Conservation (phyloP, 2,329 filamentous ascomycete genomes). For the Penicillium expansum region DNA sequence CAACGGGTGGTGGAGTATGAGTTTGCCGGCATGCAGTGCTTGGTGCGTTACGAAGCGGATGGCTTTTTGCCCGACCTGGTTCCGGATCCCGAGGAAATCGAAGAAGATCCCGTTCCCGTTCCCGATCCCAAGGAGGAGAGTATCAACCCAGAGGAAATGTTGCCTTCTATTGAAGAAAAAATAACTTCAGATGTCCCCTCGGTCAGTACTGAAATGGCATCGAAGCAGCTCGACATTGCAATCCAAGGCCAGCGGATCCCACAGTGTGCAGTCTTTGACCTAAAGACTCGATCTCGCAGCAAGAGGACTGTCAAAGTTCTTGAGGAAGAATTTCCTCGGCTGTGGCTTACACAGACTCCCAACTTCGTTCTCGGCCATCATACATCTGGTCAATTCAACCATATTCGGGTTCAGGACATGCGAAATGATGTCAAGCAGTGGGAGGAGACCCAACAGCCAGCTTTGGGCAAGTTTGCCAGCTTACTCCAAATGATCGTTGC, state of each 20-base stretch:
- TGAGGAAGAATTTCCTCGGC: conserved; percentile 42
- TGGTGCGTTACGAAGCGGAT: conserved; percentile 60
- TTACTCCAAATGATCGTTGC: conserved; percentile 18
- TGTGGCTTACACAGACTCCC: conserved; percentile 53
- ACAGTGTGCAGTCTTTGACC: conserved; percentile 50
- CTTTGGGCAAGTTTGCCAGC: conserved; percentile 15
- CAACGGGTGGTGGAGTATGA: conserved; percentile 61
- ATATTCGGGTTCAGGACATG: conserved; percentile 43
- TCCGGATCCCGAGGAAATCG: neutral
- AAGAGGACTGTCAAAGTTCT: conserved; percentile 38
- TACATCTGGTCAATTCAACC: conserved; percentile 42
- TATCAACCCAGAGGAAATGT: neutral
- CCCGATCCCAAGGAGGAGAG: neutral
- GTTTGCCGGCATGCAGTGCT: conserved; percentile 52
- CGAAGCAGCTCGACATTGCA: conserved; percentile 18
- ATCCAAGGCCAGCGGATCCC: conserved; percentile 31
- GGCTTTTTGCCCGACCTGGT: conserved; percentile 48
- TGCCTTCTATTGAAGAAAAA: conserved; percentile 4
- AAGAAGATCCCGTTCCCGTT: neutral
- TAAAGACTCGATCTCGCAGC: conserved; percentile 50
- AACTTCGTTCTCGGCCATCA: conserved; percentile 55
- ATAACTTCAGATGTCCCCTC: neutral
- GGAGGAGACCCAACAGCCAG: conserved; percentile 40
- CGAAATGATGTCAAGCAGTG: conserved; percentile 38
- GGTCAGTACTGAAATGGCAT: neutral